Evolutionary conservation across 2,329 filamentous ascomycete species (phyloP).

Genomic region (Geoglossum cookeanum): DNA sequence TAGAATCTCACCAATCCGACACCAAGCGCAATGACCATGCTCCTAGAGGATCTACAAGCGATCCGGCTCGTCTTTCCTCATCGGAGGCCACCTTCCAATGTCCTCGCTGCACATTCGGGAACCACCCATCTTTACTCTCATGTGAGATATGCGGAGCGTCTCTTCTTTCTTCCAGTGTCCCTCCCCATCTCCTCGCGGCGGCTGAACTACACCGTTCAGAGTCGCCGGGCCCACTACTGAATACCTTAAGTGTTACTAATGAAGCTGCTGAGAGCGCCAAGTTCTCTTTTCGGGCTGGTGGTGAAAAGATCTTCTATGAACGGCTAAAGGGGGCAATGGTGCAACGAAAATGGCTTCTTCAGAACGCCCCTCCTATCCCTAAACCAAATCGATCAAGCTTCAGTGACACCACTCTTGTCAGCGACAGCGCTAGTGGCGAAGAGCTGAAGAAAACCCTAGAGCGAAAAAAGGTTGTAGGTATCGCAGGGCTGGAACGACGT

Average conservation of each 20-base stretch:
- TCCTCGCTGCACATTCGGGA: constrained; percentile 80
- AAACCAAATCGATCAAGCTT: constrained; percentile 26
- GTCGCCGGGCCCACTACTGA: constrained; percentile 57
- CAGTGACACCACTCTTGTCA: constrained; percentile 13
- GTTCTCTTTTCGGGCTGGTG: constrained; percentile 75
- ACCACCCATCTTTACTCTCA: constrained; percentile 66
- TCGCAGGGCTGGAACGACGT: constrained; percentile 77
- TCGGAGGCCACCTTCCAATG: constrained; percentile 30
- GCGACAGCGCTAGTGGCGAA: constrained; percentile 15
- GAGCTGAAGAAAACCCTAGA: constrained; percentile 8
- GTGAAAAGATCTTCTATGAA: constrained; percentile 79
- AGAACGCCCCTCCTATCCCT: constrained; percentile 75
- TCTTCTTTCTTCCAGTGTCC: constrained; percentile 36
- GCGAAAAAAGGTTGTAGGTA: constrained; percentile 49
- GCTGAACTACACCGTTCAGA: constrained; percentile 34
- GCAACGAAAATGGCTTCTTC: constrained; percentile 88
- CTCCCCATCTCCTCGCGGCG: constrained; percentile 23
- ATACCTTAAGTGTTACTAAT: constrained; percentile 21
- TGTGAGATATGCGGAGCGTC: constrained; percentile 87
- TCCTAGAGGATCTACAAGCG: not conserved
- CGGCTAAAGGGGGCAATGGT: constrained; percentile 71
- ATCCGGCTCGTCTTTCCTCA: constrained; percentile 7
- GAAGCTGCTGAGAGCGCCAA: constrained; percentile 64
- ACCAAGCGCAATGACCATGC: not conserved
- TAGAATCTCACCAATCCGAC: constrained; percentile 22